These are phyloP conservation scores for Leccinum fibrillosum DNA, from an alignment of 768 basidiomycete species.

Conservation along the genomic window DNA sequence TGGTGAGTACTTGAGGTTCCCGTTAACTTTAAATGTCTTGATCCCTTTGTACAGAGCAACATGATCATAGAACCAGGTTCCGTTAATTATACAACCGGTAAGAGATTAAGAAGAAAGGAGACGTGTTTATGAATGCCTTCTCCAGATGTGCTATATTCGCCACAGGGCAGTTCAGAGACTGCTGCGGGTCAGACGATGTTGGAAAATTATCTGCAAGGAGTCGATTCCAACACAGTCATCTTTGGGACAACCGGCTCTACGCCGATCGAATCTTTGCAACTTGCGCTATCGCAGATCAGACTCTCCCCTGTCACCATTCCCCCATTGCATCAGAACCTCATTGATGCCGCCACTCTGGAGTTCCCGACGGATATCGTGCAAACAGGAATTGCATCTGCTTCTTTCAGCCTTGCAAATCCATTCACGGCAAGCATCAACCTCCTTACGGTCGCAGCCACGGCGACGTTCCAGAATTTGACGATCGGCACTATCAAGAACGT, in stretches of 20 bases:
- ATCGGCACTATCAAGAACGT: constrained; percentile 58
- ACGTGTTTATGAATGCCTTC: constrained; percentile 1
- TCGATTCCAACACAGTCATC: constrained; percentile 53
- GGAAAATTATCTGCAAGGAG: constrained; percentile 67
- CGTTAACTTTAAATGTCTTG: background rate
- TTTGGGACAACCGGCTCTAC: constrained; percentile 55
- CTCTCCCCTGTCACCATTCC: constrained; percentile 64
- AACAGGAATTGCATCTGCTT: constrained; percentile 56
- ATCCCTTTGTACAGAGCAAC: constrained; percentile 37
- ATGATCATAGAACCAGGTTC: constrained; percentile 60
- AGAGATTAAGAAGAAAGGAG: background rate
- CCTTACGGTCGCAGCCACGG: constrained; percentile 50
- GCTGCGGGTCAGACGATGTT: constrained; percentile 54
- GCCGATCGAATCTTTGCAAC: constrained; percentile 55
- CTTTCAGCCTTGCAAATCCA: constrained; percentile 60
- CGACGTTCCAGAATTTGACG: constrained; percentile 50
- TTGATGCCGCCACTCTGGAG: constrained; percentile 50
- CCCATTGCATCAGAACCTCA: constrained; percentile 58
- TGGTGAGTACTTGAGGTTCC: constrained; percentile 35
- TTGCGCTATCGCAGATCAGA: constrained; percentile 56
- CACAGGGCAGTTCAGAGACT: constrained; percentile 48
- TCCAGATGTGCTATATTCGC: constrained; percentile 58
- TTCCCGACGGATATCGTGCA: constrained; percentile 62
- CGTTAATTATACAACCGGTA: constrained; percentile 53
- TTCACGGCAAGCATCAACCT: constrained; percentile 73